Conservation (phyloP, 257 asterid species). For the Dorcoceras hygrometricum region DNA sequence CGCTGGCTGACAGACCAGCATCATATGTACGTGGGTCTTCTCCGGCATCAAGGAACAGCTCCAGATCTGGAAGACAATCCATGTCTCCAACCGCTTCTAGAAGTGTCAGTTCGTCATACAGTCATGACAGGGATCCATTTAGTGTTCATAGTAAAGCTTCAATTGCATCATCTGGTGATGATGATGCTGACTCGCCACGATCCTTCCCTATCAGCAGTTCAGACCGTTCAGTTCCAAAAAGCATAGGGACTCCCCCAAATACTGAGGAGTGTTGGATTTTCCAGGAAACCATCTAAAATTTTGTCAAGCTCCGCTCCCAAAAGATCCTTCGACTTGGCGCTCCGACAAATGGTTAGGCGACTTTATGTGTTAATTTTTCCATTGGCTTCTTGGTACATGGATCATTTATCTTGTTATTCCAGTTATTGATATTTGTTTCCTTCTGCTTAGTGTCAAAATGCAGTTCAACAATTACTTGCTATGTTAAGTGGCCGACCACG, state of each 20-base stretch:
- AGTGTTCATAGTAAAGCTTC: slow-evolving; percentile 78
- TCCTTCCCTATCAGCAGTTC: slow-evolving; percentile 56
- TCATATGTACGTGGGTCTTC: slow-evolving; percentile 95
- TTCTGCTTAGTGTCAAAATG: slow-evolving; percentile 13
- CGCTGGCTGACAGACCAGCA: slow-evolving; percentile 89
- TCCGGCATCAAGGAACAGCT: slow-evolving; percentile 83
- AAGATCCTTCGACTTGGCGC: slow-evolving; percentile 83
- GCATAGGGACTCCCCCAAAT: slow-evolving; percentile 42
- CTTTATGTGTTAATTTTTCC: slow-evolving; percentile 25
- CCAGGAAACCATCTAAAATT: slow-evolving; percentile 60
- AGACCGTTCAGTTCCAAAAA: slow-evolving; percentile 54
- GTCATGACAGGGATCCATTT: slow-evolving; percentile 71
- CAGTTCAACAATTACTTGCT: not conserved
- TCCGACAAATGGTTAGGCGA: slow-evolving; percentile 69
- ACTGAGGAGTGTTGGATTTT: slow-evolving; percentile 44
- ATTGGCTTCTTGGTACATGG: slow-evolving; percentile 10
- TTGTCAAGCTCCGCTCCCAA: slow-evolving; percentile 79
- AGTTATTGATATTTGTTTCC: slow-evolving; percentile 19
- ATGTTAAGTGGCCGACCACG: slow-evolving; percentile 18
- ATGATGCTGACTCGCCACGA: slow-evolving; percentile 71
- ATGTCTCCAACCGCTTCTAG: slow-evolving; percentile 92
- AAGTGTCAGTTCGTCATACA: slow-evolving; percentile 69
- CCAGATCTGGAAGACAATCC: slow-evolving; percentile 75
- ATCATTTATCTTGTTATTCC: slow-evolving; percentile 2
- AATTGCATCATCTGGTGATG: slow-evolving; percentile 88